phyloP scores from a whole-genome alignment of 2,329 filamentous ascomycete species.

The Colletotrichum sp. region DNA sequence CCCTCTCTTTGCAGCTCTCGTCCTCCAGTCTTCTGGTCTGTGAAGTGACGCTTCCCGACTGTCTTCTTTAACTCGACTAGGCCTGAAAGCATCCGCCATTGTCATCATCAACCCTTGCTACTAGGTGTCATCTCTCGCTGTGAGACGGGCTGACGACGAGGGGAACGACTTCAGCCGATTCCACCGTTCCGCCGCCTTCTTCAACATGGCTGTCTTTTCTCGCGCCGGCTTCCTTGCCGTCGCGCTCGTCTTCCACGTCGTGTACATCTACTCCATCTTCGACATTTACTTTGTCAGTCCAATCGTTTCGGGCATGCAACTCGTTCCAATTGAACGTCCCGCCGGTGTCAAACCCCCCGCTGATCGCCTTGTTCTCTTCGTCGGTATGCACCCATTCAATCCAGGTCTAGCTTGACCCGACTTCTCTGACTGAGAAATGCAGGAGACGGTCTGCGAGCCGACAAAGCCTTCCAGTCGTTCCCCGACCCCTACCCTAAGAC shows the following conservation, averaged over 20 bases:
- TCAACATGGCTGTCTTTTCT: constrained; percentile 57
- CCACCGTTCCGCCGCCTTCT: not conserved
- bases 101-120: not conserved
- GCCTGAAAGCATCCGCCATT: not conserved
- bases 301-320: constrained; percentile 92
- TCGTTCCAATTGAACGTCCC: constrained; percentile 73
- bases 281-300: constrained; percentile 99
- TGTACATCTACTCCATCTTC: constrained; percentile 96
- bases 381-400: constrained; percentile 62
- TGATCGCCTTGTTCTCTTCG: constrained; percentile 89
- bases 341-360: constrained; percentile 73
- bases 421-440: not conserved
- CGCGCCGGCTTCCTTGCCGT: constrained; percentile 86
- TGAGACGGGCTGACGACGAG: not conserved
- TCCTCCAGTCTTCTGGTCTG: not conserved
- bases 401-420: not conserved
- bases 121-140: not conserved
- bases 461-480: constrained; percentile 96
- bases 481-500: constrained; percentile 80
- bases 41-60: not conserved
- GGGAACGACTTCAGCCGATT: not conserved
- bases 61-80: not conserved
- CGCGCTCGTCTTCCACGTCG: constrained; percentile 89
- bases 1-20: not conserved
- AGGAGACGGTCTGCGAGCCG: constrained; percentile 92